Conservation (phyloP, 306 rosid species). For the Carpinus fangiana region DNA sequence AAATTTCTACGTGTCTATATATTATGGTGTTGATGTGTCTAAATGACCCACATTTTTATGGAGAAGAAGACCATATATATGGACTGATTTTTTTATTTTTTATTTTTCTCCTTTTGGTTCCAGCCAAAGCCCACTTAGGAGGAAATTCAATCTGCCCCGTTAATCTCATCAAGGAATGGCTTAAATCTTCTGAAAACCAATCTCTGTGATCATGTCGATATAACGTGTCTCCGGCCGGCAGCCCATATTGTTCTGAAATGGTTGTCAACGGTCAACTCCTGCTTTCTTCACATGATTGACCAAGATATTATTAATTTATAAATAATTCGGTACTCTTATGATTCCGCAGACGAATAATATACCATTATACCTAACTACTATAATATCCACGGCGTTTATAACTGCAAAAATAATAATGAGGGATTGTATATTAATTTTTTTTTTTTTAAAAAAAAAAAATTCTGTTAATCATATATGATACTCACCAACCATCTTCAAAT, state of each 20-base stretch:
- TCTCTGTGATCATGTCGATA: no score
- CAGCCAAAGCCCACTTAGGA: no score
- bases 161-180: no score
- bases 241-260: background rate
- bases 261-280: background rate
- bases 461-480: slow-evolving; percentile 21
- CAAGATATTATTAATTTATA: slow-evolving; percentile 16
- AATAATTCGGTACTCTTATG: slow-evolving; percentile 22
- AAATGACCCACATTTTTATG: no score
- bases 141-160: no score
- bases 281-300: slow-evolving; percentile 23
- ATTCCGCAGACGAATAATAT: slow-evolving; percentile 4
- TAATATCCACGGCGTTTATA: background rate
- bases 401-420: background rate
- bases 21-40: no score
- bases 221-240: background rate
- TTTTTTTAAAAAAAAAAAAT: slow-evolving; percentile 6
- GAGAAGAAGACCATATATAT: no score
- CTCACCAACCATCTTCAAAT: slow-evolving; percentile 12
- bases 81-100: no score
- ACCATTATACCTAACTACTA: background rate
- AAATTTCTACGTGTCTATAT: no score
- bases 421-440: background rate
- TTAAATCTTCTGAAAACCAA: no score
- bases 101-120: no score